Conservation (phyloP, 176 grass and related monocot species). For the Oryza glumipatula region DNA sequence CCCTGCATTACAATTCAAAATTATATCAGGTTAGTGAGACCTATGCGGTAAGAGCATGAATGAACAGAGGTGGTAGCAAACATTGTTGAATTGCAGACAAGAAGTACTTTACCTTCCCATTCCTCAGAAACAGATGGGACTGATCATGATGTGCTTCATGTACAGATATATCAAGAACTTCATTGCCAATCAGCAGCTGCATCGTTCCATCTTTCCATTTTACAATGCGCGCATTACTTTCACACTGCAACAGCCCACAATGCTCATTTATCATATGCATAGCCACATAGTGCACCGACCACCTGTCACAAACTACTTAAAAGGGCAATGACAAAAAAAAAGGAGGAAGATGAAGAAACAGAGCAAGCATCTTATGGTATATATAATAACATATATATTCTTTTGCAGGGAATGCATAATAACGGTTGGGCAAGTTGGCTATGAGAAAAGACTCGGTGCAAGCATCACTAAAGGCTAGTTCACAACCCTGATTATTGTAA, state of each 20-base stretch:
- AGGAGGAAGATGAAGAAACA: not conserved
- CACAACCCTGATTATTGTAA: constrained; percentile 14
- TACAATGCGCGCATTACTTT: constrained; percentile 97
- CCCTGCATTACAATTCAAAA: constrained; percentile 64
- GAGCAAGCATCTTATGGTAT: not conserved
- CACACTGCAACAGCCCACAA: constrained; percentile 66
- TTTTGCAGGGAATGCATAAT: not conserved
- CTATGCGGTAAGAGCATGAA: constrained; percentile 20
- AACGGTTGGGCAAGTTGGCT: not conserved
- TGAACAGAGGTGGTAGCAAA: constrained; percentile 24
- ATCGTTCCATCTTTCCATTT: constrained; percentile 97
- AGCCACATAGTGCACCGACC: constrained; percentile 8
- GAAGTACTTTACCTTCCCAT: constrained; percentile 66
- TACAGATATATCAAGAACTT: constrained; percentile 96
- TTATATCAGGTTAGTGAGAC: constrained; percentile 34
- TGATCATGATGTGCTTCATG: constrained; percentile 89
- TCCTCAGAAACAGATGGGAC: constrained; percentile 87
- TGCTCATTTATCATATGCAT: constrained; percentile 26
- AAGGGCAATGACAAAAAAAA: not conserved
- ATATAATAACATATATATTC: not conserved
- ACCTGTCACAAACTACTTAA: constrained; percentile 3
- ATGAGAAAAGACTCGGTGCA: constrained; percentile 18
- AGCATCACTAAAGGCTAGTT: constrained; percentile 16
- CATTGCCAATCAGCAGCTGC: constrained; percentile 94
- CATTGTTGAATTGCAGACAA: constrained; percentile 4